These are phyloP conservation scores for Trichoderma sp. DNA, from an alignment of 2,329 filamentous ascomycete species.

Conservation along the genomic window DNA sequence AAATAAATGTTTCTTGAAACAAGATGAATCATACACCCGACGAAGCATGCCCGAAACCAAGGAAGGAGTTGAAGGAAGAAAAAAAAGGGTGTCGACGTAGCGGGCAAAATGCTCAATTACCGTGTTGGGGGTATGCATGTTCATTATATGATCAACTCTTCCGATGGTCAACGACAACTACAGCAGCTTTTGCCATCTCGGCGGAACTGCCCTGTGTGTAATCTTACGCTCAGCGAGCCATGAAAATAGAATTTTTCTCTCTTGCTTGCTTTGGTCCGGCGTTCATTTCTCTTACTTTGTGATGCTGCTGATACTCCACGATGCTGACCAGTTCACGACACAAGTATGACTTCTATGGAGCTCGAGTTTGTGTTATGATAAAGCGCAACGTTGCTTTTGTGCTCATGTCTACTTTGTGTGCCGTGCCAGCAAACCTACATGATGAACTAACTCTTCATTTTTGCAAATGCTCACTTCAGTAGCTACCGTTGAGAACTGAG, in stretches of 20 bases:
- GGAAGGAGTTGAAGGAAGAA: not conserved
- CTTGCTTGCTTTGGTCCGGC: not conserved
- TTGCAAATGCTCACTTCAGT: not conserved
- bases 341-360: not conserved
- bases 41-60: slow-evolving; percentile 8
- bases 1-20: slow-evolving; percentile 61
- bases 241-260: slow-evolving; percentile 19
- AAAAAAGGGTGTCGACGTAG: not conserved
- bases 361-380: not conserved
- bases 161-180: slow-evolving; percentile 8
- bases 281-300: not conserved
- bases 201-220: slow-evolving; percentile 16
- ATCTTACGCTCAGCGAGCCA: slow-evolving; percentile 18
- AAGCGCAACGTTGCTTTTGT: not conserved
- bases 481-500: too few species aligned
- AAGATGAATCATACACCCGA: not conserved
- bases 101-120: not conserved
- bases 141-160: not conserved
- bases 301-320: not conserved
- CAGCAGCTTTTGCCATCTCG: slow-evolving; percentile 6
- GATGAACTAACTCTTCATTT: not conserved
- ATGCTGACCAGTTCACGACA: not conserved
- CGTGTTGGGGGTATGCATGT: not conserved
- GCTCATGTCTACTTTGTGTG: not conserved
- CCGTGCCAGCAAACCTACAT: not conserved